These are phyloP conservation scores for Tarenaya hassleriana DNA, from an alignment of 345 rosid species.

Conservation along the genomic window DNA sequence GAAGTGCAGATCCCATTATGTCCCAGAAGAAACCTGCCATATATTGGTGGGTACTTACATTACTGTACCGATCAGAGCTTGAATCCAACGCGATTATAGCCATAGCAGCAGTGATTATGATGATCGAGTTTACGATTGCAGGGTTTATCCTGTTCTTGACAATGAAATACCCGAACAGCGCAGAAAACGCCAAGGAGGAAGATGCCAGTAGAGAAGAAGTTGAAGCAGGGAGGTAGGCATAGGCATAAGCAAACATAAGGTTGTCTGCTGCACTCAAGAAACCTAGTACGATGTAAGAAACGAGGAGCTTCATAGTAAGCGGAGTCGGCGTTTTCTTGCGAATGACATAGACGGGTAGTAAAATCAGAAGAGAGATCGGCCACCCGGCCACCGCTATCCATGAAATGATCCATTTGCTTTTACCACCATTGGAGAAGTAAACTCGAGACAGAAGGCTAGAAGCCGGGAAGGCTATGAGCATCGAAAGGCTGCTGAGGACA, in stretches of 20 bases:
- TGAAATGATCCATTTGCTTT: conserved; percentile 91
- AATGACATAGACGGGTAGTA: conserved; percentile 48
- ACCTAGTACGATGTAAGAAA: conserved; percentile 56
- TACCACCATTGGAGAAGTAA: conserved; percentile 66
- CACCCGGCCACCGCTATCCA: conserved; percentile 88
- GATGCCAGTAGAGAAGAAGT: conserved; percentile 80
- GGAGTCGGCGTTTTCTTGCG: conserved; percentile 51
- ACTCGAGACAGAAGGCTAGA: conserved; percentile 69
- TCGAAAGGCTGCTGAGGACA: conserved; percentile 38
- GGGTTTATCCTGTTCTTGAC: conserved; percentile 66
- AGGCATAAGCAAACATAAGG: conserved; percentile 81
- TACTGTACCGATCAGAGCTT: conserved; percentile 52
- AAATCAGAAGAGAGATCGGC: conserved; percentile 59
- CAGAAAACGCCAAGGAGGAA: conserved; percentile 65
- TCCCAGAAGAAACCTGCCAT: conserved; percentile 75
- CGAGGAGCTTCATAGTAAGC: conserved; percentile 38
- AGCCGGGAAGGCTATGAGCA: conserved; percentile 80
- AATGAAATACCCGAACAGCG: conserved; percentile 55
- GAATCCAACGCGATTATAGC: conserved; percentile 70
- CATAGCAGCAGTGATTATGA: conserved; percentile 65
- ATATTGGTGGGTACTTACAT: conserved; percentile 46
- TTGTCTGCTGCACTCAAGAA: conserved; percentile 72
- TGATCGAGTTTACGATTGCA: conserved; percentile 54
- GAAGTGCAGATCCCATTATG: conserved; percentile 73
- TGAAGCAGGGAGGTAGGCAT: conserved; percentile 86